Percentiles rank a stretch among this genome's conserved stretches.
These are phyloP conservation scores for Gamsiella multidivaricata DNA, from an alignment of 192 early-diverging fungal species.

Conservation along the genomic window DNA sequence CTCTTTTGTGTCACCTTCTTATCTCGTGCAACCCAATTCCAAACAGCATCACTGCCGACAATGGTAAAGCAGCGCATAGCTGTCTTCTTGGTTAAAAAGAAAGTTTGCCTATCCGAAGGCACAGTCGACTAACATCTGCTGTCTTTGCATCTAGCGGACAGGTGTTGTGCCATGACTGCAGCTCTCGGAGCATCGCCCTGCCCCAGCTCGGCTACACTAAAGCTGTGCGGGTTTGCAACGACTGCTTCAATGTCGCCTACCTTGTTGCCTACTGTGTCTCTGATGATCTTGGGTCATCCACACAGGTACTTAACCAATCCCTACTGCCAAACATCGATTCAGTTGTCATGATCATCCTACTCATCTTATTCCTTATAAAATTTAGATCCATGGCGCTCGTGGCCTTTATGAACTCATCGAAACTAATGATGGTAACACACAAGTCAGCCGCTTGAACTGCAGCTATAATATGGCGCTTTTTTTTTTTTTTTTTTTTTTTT, in stretches of 20 bases:
- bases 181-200: conserved; percentile 60
- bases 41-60: conserved; percentile 69
- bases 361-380: neutral
- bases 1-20: neutral
- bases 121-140: no score
- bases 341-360: neutral
- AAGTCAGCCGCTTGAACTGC: no score
- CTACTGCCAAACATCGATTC: neutral
- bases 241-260: conserved; percentile 67
- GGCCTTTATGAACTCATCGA: conserved; percentile 65
- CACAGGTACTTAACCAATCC: conserved; percentile 53
- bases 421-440: conserved; percentile 66
- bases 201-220: conserved; percentile 66
- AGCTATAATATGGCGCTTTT: no score
- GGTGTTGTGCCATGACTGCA: conserved; percentile 67
- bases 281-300: conserved; percentile 62
- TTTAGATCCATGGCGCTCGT: conserved; percentile 53
- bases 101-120: no score
- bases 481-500: no score
- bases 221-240: conserved; percentile 65
- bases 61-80: no score
- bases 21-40: neutral
- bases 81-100: no score
- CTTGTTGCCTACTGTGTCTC: conserved; percentile 65
- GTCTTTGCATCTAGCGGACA: no score